Evolutionary conservation across 306 rosid species (phyloP).

Genomic region (Quercus bicolor): DNA sequence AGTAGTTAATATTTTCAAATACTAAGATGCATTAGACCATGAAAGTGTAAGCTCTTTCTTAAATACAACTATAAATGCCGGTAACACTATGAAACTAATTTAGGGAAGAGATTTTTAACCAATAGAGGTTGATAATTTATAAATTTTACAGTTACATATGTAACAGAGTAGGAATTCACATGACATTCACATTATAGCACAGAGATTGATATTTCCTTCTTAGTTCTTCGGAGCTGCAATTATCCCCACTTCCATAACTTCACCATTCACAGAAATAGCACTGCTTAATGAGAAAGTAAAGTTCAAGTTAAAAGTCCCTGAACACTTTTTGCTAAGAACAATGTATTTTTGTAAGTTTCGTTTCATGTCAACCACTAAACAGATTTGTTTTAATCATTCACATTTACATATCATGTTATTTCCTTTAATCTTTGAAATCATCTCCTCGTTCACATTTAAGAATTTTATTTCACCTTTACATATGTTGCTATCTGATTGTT

Average conservation of each 20-base stretch:
- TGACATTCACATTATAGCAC: slow-evolving; percentile 53
- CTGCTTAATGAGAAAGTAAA: slow-evolving; percentile 3
- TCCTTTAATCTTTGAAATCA: neutral
- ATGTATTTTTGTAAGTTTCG: neutral
- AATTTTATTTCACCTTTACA: too few species aligned
- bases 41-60: too few species aligned
- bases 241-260: slow-evolving; percentile 62
- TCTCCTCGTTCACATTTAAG: neutral
- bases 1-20: neutral
- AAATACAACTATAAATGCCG: too few species aligned
- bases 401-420: neutral
- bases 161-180: neutral
- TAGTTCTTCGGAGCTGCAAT: slow-evolving; percentile 51
- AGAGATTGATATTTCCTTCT: slow-evolving; percentile 59
- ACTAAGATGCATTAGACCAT: neutral
- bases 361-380: neutral
- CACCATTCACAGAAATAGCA: slow-evolving; percentile 50
- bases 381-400: neutral
- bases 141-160: neutral
- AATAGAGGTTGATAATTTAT: too few species aligned
- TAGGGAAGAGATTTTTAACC: too few species aligned
- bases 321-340: neutral
- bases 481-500: neutral
- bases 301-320: slow-evolving; percentile 1
- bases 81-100: too few species aligned